Base-by-base conservation (phyloP, 2,329 filamentous ascomycete species). In the Trichophaea hybrida region DNA sequence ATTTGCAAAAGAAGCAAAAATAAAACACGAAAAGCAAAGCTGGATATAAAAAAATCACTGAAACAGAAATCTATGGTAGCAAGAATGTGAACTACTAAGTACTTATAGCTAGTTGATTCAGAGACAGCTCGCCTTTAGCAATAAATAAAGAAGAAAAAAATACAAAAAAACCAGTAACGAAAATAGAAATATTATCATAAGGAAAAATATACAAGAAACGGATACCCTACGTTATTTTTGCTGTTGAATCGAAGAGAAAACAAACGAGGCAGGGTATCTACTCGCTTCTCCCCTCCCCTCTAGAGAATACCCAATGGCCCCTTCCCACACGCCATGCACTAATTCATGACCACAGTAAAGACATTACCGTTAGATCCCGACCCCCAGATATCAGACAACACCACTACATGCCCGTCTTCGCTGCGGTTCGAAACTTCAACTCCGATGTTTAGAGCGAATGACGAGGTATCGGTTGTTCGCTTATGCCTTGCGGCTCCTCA, bases 401-500 rank as follows among this genome's bases (percentile, higher is more conserved):
- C 24, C 44, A 24, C 44, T 5, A 8, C 44, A 12, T 49, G 10
- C n/a, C 38, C 38, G 10, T 43, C 38, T 43, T 15, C 24, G 13
- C 24, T 17, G 44, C 7, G 24, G 2, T 49, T n/a, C 44, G 10
- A 24, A 24, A 24, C 24, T 24, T 24, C 24, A 24, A 3, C 24
- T 24, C 24, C 24, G 24, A 24, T 24, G 24, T 24, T 24, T 3
- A 24, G 3, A 24, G 24, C 24, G 24, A 24, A 24, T 24, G 24
- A 24, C 24, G 24, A 24, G 24, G 3, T 24, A 24, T 24, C 24
- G 3, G 31, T 53, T 57, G 17, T 37, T 55, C 32, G 49, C 62
- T 73, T 81, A 84, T 59, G 84, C 84, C 78, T 86, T 87, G 70
- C 84, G 81, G 66, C 82, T 86, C 67, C 84, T 78, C 53, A 83